Base-by-base conservation (phyloP, 257 asterid species). In the Nyctanthes arbortristis region DNA sequence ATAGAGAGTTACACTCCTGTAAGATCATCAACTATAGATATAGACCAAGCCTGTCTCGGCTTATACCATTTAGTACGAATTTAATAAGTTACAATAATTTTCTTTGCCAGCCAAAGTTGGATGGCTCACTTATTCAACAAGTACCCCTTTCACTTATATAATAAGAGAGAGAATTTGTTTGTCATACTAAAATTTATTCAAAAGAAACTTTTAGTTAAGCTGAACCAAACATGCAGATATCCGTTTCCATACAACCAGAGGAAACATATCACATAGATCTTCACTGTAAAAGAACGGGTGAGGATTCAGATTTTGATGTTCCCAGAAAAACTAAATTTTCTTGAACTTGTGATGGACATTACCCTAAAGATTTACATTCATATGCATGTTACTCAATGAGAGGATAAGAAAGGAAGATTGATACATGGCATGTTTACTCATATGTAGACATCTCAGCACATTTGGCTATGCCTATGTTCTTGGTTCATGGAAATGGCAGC, bases 271-370 rank as follows among this genome's bases (percentile, higher is more conserved):
- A 20, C 18, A 57, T 16, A 4, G 36, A 35, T 22, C 57, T 7
- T 33, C 33, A 37, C 16, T 33, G 40, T 43, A 20, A 9, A 27
- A 8, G 12, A 13, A 37, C 28, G 20, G 55, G 20, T 64, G 66
- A 39, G 5, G 49, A 40, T 56, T 34, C 10, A 61, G 49, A 29
- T 39, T 31, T 73, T 31, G 56, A 45, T 20, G 57, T 5, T 16
- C 36, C 33, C 32, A 14, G 8, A 31, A 14, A 8, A 65, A 34
- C 57, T 66, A 54, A 57, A 59, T 43, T 61, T 65, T 22, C 77
- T 37, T 22, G 24, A 65, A 22, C 9, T 31, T 5, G 27, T 3
- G n/a, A 57, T 32, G 28, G 4, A 32, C 40, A 29, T 47, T 4
- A 28, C 25, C 34, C 11, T 31, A 13, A 16, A 36, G 29, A 70